Evolutionary conservation across 2,329 filamentous ascomycete species (phyloP).

Genomic region (Epichloe uncinata): DNA sequence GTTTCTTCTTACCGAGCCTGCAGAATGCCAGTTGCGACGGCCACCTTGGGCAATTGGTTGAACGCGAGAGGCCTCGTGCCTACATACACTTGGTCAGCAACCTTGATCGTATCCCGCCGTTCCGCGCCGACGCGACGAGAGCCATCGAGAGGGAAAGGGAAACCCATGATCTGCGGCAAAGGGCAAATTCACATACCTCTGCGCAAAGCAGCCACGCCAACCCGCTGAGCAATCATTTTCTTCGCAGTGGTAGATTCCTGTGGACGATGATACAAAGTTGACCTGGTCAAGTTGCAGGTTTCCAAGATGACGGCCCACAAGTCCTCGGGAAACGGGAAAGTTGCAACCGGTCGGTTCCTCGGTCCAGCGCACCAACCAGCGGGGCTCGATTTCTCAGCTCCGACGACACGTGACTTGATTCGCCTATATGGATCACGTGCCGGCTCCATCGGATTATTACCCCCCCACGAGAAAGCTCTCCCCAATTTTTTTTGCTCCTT

Average conservation of each 20-base stretch:
- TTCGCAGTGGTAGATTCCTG: constrained; percentile 10
- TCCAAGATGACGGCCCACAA: not conserved
- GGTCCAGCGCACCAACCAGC: constrained; percentile 29
- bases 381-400: constrained; percentile 23
- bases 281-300: not conserved
- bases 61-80: constrained; percentile 32
- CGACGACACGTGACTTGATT: constrained; percentile 14
- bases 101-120: too few species aligned
- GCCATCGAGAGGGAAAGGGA: too few species aligned
- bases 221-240: constrained; percentile 42
- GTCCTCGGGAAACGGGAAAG: not conserved
- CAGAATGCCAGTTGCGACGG: constrained; percentile 26
- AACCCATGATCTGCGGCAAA: not conserved
- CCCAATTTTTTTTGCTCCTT: constrained; percentile 7
- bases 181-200: constrained; percentile 30
- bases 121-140: not conserved
- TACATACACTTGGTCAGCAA: constrained; percentile 10
- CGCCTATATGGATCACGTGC: constrained; percentile 14
- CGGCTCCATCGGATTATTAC: not conserved
- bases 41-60: constrained; percentile 28
- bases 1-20: constrained; percentile 30
- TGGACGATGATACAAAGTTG: not conserved
- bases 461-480: not conserved
- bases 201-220: constrained; percentile 45
- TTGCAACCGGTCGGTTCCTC: constrained; percentile 25